These are phyloP conservation scores for Calonectria fujianensis DNA, from an alignment of 2,329 filamentous ascomycete genomes.

Conservation along the genomic window DNA sequence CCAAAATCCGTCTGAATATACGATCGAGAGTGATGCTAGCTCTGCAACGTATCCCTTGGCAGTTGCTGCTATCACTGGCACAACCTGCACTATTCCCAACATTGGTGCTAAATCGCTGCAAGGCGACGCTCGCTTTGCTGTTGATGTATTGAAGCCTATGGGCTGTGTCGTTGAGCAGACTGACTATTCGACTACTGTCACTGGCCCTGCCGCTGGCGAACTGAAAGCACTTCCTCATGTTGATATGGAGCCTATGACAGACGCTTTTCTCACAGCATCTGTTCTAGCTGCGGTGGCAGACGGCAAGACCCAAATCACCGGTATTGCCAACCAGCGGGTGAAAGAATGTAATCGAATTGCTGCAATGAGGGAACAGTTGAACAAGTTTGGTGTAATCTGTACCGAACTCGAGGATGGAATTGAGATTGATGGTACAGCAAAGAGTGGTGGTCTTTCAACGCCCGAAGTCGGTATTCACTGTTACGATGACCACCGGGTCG, in stretches of 20 bases:
- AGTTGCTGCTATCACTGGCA: constrained; percentile 95
- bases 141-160: constrained; percentile 94
- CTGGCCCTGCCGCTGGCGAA: constrained; percentile 84
- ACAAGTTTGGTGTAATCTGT: constrained; percentile 92
- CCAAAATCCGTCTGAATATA: constrained; percentile 88
- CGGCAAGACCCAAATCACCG: constrained; percentile 89
- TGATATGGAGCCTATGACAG: constrained; percentile 99
- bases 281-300: constrained; percentile 92
- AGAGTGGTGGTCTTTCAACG: constrained; percentile 67
- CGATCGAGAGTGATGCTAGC: constrained; percentile 97
- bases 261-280: constrained; percentile 96
- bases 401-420: constrained; percentile 97
- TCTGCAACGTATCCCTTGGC: constrained; percentile 97
- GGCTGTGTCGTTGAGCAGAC: constrained; percentile 93
- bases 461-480: constrained; percentile 86
- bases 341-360: constrained; percentile 98
- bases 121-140: constrained; percentile 94
- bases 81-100: constrained; percentile 96
- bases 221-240: constrained; percentile 87
- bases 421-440: constrained; percentile 76
- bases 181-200: constrained; percentile 91
- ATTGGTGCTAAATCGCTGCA: constrained; percentile 95
- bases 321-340: constrained; percentile 97
- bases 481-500: constrained; percentile 98
- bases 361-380: constrained; percentile 95